Evolutionary conservation across 2,329 filamentous ascomycete species (phyloP).

Genomic region (Polytolypa hystricis): DNA sequence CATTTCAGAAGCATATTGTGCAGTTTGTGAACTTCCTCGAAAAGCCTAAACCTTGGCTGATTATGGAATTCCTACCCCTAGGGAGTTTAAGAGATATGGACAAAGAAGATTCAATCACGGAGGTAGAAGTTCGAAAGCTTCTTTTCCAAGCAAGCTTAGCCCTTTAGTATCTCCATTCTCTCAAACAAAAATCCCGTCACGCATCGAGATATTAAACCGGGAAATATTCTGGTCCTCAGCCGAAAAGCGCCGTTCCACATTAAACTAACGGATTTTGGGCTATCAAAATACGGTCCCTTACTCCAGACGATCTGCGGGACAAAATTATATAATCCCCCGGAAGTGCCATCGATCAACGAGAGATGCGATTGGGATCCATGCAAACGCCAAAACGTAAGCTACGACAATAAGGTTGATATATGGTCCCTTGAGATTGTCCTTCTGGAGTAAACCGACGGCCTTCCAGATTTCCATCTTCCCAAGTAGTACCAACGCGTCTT

Average conservation of each 20-base stretch:
- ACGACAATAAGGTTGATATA: slow-evolving; percentile 11
- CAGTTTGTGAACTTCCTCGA: slow-evolving; percentile 3
- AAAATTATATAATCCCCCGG: slow-evolving; percentile 1
- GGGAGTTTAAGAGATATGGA: slow-evolving; percentile 2
- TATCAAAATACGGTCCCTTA: not conserved
- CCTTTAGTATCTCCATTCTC: slow-evolving; percentile 11
- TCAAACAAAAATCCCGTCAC: slow-evolving; percentile 4
- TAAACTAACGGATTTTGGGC: slow-evolving; percentile 13
- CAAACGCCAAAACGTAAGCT: not conserved
- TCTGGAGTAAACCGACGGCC: slow-evolving; percentile 7
- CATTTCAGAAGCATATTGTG: slow-evolving; percentile 10
- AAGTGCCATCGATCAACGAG: too few relatives aligned
- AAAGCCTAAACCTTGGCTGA: not conserved
- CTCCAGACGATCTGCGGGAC: slow-evolving; percentile 1
- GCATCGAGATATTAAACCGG: slow-evolving; percentile 15
- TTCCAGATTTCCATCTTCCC: too few relatives aligned
- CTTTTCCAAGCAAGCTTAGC: slow-evolving; percentile 5
- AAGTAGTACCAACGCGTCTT: too few relatives aligned
- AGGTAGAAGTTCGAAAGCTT: not conserved
- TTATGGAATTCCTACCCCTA: slow-evolving; percentile 8
- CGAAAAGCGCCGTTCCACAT: slow-evolving; percentile 3
- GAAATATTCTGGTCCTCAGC: slow-evolving; percentile 13
- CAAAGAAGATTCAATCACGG: not conserved
- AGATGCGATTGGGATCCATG: too few relatives aligned
- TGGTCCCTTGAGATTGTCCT: slow-evolving; percentile 14